phyloP scores from a whole-genome alignment of 2,329 filamentous ascomycete genomes.

The Alternaria sp. region DNA sequence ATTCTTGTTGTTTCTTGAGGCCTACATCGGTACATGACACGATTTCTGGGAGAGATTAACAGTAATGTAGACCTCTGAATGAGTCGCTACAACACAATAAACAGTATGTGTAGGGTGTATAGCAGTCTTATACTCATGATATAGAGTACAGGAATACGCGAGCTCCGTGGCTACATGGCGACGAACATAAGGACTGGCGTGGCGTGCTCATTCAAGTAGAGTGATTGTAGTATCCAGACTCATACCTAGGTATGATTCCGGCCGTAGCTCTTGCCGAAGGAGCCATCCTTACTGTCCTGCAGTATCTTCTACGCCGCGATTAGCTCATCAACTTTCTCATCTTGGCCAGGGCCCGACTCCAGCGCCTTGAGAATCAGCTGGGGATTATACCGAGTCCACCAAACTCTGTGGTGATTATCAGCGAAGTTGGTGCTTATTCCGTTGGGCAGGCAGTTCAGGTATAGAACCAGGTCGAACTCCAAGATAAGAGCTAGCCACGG shows the following conservation, averaged over 20 bases:
- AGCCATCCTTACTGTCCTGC: not conserved
- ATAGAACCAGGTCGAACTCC: not conserved
- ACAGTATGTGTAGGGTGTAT: not conserved
- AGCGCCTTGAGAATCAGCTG: not conserved
- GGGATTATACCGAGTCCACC: not conserved
- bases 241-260: too few species aligned
- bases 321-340: not conserved
- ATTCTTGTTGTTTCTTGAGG: not conserved
- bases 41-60: rapidly evolving
- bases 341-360: not conserved
- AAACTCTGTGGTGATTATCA: not conserved
- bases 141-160: not conserved
- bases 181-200: not conserved
- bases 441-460: not conserved
- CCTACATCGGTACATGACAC: not conserved
- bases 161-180: not conserved
- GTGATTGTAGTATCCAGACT: too few species aligned
- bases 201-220: not conserved
- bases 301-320: not conserved
- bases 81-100: not conserved
- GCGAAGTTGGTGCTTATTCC: not conserved
- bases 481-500: not conserved
- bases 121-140: not conserved
- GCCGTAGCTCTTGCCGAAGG: not conserved
- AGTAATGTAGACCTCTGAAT: not conserved